A percentile compares a stretch with the other conserved stretches of the same genome.
phyloP scores from a whole-genome alignment of 768 basidiomycete genomes.

The Tephrocybe sp. region DNA sequence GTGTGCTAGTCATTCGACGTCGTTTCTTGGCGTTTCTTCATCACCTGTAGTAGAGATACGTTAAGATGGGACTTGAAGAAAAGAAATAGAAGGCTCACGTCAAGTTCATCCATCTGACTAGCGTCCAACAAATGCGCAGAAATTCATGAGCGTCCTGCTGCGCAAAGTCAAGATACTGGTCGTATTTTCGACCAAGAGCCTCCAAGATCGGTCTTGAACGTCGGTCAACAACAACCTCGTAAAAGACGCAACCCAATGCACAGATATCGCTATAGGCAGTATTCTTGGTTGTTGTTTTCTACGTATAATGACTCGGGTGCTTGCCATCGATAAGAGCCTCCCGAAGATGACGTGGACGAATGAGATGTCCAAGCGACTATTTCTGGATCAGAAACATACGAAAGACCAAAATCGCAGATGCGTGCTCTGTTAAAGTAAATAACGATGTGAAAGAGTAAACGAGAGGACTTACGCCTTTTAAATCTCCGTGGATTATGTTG shows the following conservation, averaged over 20 bases:
- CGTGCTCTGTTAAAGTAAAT: not conserved
- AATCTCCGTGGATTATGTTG: no score
- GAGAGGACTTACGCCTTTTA: no score
- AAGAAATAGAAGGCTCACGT: conserved; percentile 47
- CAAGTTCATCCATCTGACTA: conserved; percentile 93
- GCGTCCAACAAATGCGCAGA: conserved; percentile 86
- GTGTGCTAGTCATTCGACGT: conserved; percentile 36
- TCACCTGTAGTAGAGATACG: conserved; percentile 49
- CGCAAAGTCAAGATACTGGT: conserved; percentile 92
- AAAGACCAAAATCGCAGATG: not conserved
- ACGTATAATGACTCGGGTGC: not conserved
- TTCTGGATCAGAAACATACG: not conserved
- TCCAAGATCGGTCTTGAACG: conserved; percentile 55
- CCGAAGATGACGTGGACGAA: not conserved
- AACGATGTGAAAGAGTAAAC: not conserved
- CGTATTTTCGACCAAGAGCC: conserved; percentile 80
- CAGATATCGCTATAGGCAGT: not conserved
- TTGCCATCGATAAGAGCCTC: not conserved
- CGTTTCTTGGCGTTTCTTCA: conserved; percentile 65
- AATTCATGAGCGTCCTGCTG: conserved; percentile 98
- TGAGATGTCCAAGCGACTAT: not conserved
- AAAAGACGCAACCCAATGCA: not conserved
- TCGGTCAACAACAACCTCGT: not conserved
- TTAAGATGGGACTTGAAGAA: not conserved
- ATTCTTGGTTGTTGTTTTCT: not conserved